These are phyloP conservation scores for Gossypium rotundifolium DNA, from an alignment of 345 rosid species.

Conservation along the genomic window DNA sequence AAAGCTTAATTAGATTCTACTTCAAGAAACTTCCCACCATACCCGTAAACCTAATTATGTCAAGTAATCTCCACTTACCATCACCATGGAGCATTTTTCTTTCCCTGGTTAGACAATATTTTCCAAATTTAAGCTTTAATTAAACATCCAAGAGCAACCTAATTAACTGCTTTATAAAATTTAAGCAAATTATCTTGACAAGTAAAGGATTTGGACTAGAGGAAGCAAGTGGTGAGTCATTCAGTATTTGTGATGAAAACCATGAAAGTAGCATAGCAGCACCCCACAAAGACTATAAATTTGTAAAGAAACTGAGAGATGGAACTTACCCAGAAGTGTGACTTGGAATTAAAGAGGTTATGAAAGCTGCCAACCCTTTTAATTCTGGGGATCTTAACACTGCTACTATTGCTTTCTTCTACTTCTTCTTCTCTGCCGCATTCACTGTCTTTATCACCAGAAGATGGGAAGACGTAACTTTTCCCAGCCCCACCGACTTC, in stretches of 20 bases:
- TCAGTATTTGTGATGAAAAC: not conserved
- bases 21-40: too few species aligned
- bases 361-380: slow-evolving; percentile 41
- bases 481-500: slow-evolving; percentile 35
- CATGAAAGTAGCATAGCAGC: not conserved
- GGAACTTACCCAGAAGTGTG: slow-evolving; percentile 66
- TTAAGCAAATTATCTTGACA: not conserved
- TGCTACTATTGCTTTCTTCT: slow-evolving; percentile 16
- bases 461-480: slow-evolving; percentile 52
- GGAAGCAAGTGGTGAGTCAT: not conserved
- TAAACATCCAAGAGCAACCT: not conserved
- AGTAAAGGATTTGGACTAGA: not conserved
- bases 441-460: slow-evolving; percentile 31
- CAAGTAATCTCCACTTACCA: too few species aligned
- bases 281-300: not conserved
- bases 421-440: slow-evolving; percentile 23
- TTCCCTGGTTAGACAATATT: not conserved
- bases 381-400: slow-evolving; percentile 31
- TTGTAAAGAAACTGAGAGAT: not conserved
- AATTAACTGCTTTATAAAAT: not conserved
- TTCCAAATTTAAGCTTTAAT: not conserved
- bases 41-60: too few species aligned
- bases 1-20: not conserved
- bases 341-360: slow-evolving; percentile 25
- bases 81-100: not conserved